Conservation (phyloP, 495 filamentous ascomycete species). For the Platismatia glauca region DNA sequence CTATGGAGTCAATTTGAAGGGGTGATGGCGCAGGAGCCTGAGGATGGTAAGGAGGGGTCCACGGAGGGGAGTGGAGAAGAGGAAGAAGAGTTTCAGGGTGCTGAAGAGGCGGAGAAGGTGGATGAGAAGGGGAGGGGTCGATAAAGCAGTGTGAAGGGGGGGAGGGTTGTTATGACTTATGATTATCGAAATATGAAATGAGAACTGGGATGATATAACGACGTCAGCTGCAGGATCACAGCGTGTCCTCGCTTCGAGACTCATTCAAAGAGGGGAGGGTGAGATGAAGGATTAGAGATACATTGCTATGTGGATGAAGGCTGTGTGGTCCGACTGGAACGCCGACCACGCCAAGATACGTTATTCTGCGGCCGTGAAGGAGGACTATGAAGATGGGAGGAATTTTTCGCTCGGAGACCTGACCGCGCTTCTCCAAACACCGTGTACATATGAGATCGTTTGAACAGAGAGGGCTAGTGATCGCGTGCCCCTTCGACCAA, state of each 20-base stretch:
- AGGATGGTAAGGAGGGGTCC: conserved; percentile 28
- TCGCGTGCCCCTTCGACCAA: background rate
- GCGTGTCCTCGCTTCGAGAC: background rate
- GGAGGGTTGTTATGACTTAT: background rate
- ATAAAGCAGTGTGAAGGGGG: conserved; percentile 12
- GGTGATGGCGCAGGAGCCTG: conserved; percentile 74
- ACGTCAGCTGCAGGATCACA: background rate
- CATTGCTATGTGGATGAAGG: conserved; percentile 6
- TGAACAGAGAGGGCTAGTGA: conserved; percentile 32
- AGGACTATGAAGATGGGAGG: conserved; percentile 2
- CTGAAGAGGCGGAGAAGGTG: conserved; percentile 11
- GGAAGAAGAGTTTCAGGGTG: conserved; percentile 22
- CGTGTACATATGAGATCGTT: conserved; percentile 23
- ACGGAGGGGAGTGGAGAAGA: conserved; percentile 28
- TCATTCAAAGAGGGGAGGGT: background rate
- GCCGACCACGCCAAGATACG: conserved; percentile 1
- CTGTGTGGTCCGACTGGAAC: conserved; percentile 19
- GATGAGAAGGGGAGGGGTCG: conserved; percentile 15
- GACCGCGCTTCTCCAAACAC: conserved; percentile 2
- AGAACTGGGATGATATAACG: background rate
- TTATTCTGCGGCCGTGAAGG: background rate
- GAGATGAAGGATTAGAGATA: conserved; percentile 15
- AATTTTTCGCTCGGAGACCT: background rate
- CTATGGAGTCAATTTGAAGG: conserved; percentile 96
- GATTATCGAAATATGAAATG: background rate